Base-by-base conservation (phyloP, 495 filamentous ascomycete genomes). In the Durotheca rogersii region DNA sequence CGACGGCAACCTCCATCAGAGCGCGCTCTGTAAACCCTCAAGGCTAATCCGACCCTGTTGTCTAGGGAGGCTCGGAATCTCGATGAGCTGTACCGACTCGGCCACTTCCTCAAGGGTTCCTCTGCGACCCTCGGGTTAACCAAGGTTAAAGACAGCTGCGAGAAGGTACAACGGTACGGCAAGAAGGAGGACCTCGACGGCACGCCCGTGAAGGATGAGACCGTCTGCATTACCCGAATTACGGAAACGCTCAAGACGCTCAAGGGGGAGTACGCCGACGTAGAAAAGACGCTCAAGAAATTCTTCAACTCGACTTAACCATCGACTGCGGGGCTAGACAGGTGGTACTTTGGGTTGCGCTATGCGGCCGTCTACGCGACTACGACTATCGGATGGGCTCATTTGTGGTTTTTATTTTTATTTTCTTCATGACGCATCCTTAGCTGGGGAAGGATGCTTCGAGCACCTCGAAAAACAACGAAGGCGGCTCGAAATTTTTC, bases 91-190 rank as follows among this genome's bases (percentile, higher is more conserved):
- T 96, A 91, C 12, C 75, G 74, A 11, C 82, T 95, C 18, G 93
- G 93, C 17, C 93, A 98, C 71, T 98, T 96, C 73, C 75, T 98
- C 43, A 98, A 98, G 70, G 93, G 93, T 30, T 96, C 92, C n/a
- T 96, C 92, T 7, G 93, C 93, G 14, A 97, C 94, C 5, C 82
- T 98, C 40, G 93, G 93, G 16, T 80, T 98, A 30, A 88, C 75
- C 58, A 94, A 95, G 71, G 87, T 98, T 62, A 89, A 89, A 66
- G 90, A 96, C 58, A 82, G 79, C 44, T 98, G 93, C 67, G 92
- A 96, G 69, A 88, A 94, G 76, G 95, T 98, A 58, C 93, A 98
- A 67, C 85, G 96, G 65, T 94, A 82, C 60, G 93, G 94, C 35
- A 82, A 83, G 56, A 73, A 75, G 41, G 85, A 88, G 66, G 90